These are phyloP conservation scores for Alternaria postmessia DNA, from an alignment of 2,329 filamentous ascomycete genomes.

Conservation along the genomic window DNA sequence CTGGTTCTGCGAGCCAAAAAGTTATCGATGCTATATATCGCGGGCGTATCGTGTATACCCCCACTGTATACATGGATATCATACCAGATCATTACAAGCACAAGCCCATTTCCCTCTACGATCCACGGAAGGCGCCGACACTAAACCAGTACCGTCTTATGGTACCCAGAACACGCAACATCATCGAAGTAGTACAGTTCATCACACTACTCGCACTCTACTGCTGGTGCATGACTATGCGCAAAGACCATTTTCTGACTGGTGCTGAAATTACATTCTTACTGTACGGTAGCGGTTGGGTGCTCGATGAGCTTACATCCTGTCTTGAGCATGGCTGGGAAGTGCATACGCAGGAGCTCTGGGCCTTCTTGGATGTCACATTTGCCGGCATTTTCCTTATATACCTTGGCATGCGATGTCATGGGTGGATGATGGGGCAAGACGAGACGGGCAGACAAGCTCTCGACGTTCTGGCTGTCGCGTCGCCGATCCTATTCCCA, in stretches of 20 bases:
- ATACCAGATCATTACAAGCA: slow-evolving; percentile 87
- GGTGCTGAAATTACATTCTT: slow-evolving; percentile 71
- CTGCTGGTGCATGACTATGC: slow-evolving; percentile 73
- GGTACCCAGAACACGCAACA: slow-evolving; percentile 78
- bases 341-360: slow-evolving; percentile 87
- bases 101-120: slow-evolving; percentile 81
- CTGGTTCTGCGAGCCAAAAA: slow-evolving; percentile 79
- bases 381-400: slow-evolving; percentile 75
- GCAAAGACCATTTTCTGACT: slow-evolving; percentile 66
- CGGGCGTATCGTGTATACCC: slow-evolving; percentile 82
- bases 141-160: slow-evolving; percentile 87
- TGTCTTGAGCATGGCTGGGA: slow-evolving; percentile 79
- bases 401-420: slow-evolving; percentile 73
- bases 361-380: slow-evolving; percentile 84
- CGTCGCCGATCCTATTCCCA: slow-evolving; percentile 78
- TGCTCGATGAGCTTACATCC: slow-evolving; percentile 78
- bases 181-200: slow-evolving; percentile 79
- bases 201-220: slow-evolving; percentile 73
- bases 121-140: slow-evolving; percentile 76
- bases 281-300: slow-evolving; percentile 80
- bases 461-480: slow-evolving; percentile 80
- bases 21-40: slow-evolving; percentile 85
- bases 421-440: slow-evolving; percentile 64
- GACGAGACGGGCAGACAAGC: slow-evolving; percentile 68
- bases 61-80: slow-evolving; percentile 81